Evolutionary conservation across 1,139 yeast species (phyloP).

Genomic region (Debaryomycetaceae sp.): DNA sequence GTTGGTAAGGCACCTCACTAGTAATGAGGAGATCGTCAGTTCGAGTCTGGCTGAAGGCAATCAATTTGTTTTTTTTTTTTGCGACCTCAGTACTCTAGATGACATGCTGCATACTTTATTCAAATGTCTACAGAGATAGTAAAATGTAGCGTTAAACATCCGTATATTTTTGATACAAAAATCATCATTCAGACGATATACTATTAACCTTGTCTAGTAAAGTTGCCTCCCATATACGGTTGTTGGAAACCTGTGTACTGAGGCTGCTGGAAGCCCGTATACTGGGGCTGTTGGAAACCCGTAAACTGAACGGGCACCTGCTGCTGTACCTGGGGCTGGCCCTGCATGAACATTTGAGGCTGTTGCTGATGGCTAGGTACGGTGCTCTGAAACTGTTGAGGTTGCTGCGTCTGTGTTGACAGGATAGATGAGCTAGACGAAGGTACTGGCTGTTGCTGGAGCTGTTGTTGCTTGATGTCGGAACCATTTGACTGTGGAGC

Average conservation of each 20-base stretch:
- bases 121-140: neutral
- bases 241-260: conserved; percentile 1
- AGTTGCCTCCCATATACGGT: neutral
- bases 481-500: conserved; percentile 14
- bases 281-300: conserved; percentile 2
- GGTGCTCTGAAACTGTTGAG: conserved; percentile 17
- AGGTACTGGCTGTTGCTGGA: conserved; percentile 11
- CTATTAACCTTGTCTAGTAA: neutral
- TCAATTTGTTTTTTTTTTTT: conserved; percentile 17
- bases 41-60: conserved; percentile 81
- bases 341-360: conserved; percentile 6
- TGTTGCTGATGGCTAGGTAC: conserved; percentile 12
- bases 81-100: neutral
- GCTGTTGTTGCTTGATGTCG: conserved; percentile 13
- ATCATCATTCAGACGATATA: too few relatives aligned
- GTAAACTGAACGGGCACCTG: neutral
- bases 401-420: conserved; percentile 18
- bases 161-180: too few relatives aligned
- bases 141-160: too few relatives aligned
- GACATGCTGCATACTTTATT: too few relatives aligned
- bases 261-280: neutral
- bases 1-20: conserved; percentile 93
- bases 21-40: conserved; percentile 90
- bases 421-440: conserved; percentile 13
- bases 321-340: conserved; percentile 5